phyloP scores from a whole-genome alignment of 306 rosid genomes.

The Astragalus glycyphyllos region DNA sequence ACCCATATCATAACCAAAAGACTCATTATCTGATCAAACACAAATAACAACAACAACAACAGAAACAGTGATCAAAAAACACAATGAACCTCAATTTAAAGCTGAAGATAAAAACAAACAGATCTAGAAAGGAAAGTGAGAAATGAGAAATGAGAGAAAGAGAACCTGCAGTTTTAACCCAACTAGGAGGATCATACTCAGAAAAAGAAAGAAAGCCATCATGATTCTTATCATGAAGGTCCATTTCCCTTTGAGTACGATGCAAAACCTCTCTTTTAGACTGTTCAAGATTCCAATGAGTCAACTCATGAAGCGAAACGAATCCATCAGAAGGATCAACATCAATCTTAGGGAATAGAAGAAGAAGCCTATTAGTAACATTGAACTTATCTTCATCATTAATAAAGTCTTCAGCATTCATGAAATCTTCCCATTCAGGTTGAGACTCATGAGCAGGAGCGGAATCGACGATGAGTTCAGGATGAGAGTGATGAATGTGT shows the following conservation, averaged over 20 bases:
- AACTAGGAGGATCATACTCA: constrained; percentile 91
- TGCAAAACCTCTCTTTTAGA: constrained; percentile 74
- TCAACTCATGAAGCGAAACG: constrained; percentile 69
- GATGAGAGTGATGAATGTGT: constrained; percentile 61
- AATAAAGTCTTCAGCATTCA: constrained; percentile 85
- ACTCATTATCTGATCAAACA: constrained; percentile 56
- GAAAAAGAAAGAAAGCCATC: constrained; percentile 79
- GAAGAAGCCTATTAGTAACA: constrained; percentile 62
- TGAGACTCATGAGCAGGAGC: constrained; percentile 85
- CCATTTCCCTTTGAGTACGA: constrained; percentile 83
- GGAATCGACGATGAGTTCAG: constrained; percentile 50
- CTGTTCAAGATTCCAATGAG: constrained; percentile 80
- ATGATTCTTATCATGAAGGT: constrained; percentile 80
- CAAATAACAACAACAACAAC: constrained; percentile 37
- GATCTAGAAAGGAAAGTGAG: constrained; percentile 2
- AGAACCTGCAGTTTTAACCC: constrained; percentile 77
- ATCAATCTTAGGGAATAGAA: constrained; percentile 85
- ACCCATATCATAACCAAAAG: constrained; percentile 93
- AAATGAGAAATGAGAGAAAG: not conserved
- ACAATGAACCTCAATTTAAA: no score
- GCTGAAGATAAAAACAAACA: not conserved
- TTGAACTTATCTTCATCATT: constrained; percentile 89
- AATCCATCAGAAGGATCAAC: constrained; percentile 69
- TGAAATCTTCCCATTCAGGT: constrained; percentile 91
- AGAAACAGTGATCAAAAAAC: not conserved